These are phyloP conservation scores for Ogataea zsoltii DNA, from an alignment of 805 yeast species.

Conservation along the genomic window DNA sequence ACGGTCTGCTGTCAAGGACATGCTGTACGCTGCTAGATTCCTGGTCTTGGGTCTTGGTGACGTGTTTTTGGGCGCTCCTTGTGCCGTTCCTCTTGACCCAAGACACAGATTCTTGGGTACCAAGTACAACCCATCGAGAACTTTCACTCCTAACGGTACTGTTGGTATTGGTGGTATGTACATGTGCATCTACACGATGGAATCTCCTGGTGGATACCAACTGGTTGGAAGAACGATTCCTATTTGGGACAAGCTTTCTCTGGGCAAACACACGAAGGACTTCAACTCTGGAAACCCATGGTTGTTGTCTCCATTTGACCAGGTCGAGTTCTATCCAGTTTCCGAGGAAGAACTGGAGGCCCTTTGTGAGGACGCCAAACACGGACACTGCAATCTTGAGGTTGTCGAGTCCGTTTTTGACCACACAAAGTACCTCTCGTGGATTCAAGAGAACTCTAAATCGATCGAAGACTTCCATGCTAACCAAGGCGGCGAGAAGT, in stretches of 20 bases:
- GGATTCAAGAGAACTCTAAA: constrained; percentile 72
- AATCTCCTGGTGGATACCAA: constrained; percentile 98
- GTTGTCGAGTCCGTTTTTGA: constrained; percentile 79
- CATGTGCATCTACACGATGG: constrained; percentile 98
- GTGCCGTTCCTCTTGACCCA: constrained; percentile 98
- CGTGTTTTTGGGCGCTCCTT: constrained; percentile 96
- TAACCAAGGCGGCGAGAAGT: constrained; percentile 74
- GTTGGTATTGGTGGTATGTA: constrained; percentile 99
- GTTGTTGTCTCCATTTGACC: constrained; percentile 91
- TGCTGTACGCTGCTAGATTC: constrained; percentile 87
- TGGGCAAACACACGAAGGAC: constrained; percentile 62
- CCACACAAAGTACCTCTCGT: constrained; percentile 71
- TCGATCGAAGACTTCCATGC: constrained; percentile 71
- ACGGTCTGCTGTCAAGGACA: constrained; percentile 73
- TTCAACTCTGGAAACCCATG: constrained; percentile 64
- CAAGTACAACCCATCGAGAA: constrained; percentile 94
- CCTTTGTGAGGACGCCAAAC: constrained; percentile 69
- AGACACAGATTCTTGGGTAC: constrained; percentile 90
- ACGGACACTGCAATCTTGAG: constrained; percentile 78
- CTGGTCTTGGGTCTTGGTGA: constrained; percentile 95
- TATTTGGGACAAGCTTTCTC: constrained; percentile 91
- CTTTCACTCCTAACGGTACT: constrained; percentile 94
- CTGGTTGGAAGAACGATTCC: constrained; percentile 95
- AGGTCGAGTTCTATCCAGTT: constrained; percentile 92
- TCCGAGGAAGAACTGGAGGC: constrained; percentile 77